A percentile compares a stretch with the other conserved stretches of the same genome.
phyloP scores from a whole-genome alignment of 495 filamentous ascomycete genomes.

The Pseudevernia furfuracea region DNA sequence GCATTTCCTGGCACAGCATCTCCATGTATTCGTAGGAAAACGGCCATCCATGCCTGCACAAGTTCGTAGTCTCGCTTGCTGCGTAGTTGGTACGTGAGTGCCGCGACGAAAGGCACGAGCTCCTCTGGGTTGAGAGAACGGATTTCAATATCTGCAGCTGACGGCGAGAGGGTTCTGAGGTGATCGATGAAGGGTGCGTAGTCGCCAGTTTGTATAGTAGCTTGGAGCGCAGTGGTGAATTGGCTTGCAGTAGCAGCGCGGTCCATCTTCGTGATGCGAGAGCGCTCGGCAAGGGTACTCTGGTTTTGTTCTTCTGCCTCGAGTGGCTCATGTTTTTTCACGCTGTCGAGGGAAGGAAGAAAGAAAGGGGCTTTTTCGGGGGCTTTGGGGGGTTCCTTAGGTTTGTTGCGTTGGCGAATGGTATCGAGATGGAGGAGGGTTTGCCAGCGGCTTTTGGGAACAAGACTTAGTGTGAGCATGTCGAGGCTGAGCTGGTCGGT shows the following conservation, averaged over 20 bases:
- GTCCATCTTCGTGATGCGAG: conserved; percentile 46
- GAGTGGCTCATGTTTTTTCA: conserved; percentile 4
- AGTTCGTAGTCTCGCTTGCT: conserved; percentile 79
- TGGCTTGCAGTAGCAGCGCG: conserved; percentile 32
- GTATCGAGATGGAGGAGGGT: conserved; percentile 82
- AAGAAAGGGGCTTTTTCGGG: conserved; percentile 97
- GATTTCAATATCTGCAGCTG: conserved; percentile 80
- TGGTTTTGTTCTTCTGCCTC: conserved; percentile 24
- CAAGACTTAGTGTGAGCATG: conserved; percentile 79
- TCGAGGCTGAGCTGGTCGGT: conserved; percentile 69
- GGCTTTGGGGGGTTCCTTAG: conserved; percentile 79
- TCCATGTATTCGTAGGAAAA: conserved; percentile 73
- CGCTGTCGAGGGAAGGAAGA: conserved; percentile 55
- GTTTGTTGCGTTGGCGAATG: conserved; percentile 85
- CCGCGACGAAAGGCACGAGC: conserved; percentile 60
- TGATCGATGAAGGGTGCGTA: conserved; percentile 56
- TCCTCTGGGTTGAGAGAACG: conserved; percentile 60
- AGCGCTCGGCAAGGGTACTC: conserved; percentile 40
- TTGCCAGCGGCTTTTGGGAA: conserved; percentile 89
- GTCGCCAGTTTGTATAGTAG: conserved; percentile 29
- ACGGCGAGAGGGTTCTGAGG: conserved; percentile 69
- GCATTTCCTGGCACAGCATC: conserved; percentile 52
- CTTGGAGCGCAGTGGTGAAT: conserved; percentile 53
- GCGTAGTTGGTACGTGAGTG: conserved; percentile 60
- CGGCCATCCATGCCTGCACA: conserved; percentile 91